Evolutionary conservation across 2,329 filamentous ascomycete genomes (phyloP).

Genomic region (Colletotrichum kahawae): DNA sequence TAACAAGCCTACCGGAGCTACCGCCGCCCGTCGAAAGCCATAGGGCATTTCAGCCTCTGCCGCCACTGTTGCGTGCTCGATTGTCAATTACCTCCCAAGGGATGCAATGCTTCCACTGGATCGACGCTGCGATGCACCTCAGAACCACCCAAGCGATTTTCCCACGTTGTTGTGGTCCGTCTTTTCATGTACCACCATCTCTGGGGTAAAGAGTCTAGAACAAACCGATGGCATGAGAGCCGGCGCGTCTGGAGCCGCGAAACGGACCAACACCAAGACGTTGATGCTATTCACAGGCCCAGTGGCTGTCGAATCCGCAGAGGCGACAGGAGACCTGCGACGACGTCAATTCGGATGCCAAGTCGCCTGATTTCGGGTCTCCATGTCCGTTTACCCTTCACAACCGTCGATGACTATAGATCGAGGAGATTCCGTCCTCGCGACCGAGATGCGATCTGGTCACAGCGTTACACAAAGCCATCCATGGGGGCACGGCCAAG

Average conservation of each 20-base stretch:
- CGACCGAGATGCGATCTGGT: not conserved
- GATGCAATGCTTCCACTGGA: not conserved
- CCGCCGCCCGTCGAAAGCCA: not conserved
- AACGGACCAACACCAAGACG: not conserved
- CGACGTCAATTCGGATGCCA: not conserved
- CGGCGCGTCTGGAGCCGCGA: not conserved
- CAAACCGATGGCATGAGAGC: not conserved
- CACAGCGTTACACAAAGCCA: not conserved
- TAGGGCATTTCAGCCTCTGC: not conserved
- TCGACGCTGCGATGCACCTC: not conserved
- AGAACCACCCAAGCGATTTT: not conserved
- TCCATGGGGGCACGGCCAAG: not conserved
- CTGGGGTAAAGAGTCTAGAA: not conserved
- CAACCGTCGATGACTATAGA: not conserved
- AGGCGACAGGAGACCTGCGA: not conserved
- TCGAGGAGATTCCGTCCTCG: not conserved
- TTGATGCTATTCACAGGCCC: not conserved
- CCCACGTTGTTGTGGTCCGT: not conserved
- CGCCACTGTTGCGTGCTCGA: not conserved
- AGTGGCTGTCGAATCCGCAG: not conserved
- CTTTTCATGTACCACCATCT: not conserved
- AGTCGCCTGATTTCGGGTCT: not conserved
- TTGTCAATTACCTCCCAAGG: not conserved
- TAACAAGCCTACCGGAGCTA: not conserved
- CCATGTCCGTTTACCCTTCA: not conserved